These are phyloP conservation scores for Chlamydomonas sp. DNA, from an alignment of 139 green algal species.

Conservation along the genomic window DNA sequence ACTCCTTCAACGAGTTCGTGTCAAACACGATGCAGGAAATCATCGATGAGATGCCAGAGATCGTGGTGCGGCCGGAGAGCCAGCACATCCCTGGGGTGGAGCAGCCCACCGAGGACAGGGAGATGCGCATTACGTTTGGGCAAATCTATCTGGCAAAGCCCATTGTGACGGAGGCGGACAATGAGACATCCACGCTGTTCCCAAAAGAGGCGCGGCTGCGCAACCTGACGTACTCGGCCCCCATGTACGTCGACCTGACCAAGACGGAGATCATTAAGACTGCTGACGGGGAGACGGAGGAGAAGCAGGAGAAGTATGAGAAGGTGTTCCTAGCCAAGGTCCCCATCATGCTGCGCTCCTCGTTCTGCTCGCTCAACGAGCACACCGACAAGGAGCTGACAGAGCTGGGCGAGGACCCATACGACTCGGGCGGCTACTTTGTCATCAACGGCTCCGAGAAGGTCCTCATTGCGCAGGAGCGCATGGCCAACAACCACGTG, in stretches of 20 bases:
- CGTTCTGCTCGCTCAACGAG: conserved; percentile 83
- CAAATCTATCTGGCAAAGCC: conserved; percentile 95
- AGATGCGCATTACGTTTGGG: conserved; percentile 73
- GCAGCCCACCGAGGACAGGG: conserved; percentile 30
- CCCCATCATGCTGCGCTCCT: conserved; percentile 95
- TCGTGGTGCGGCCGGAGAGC: conserved; percentile 64
- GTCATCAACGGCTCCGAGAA: conserved; percentile 98
- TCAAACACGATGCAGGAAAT: conserved; percentile 77
- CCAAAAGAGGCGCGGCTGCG: conserved; percentile 90
- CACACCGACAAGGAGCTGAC: conserved; percentile 74
- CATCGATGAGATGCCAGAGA: conserved; percentile 47
- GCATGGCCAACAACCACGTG: conserved; percentile 96
- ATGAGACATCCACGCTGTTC: conserved; percentile 82
- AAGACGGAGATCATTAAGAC: conserved; percentile 57
- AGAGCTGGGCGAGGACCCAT: conserved; percentile 91
- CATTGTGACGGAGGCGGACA: conserved; percentile 86
- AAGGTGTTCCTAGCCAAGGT: conserved; percentile 96
- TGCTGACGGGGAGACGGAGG: conserved; percentile 32
- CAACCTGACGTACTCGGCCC: conserved; percentile 96
- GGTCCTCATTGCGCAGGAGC: conserved; percentile 97
- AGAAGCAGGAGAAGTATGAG: conserved; percentile 38
- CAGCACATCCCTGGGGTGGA: conserved; percentile 68
- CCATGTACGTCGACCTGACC: conserved; percentile 89
- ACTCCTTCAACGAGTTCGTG: conserved; percentile 98
- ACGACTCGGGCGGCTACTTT: conserved; percentile 97